Conservation (phyloP, 108 stramenopile genomes). For the Ochromonas danica region DNA sequence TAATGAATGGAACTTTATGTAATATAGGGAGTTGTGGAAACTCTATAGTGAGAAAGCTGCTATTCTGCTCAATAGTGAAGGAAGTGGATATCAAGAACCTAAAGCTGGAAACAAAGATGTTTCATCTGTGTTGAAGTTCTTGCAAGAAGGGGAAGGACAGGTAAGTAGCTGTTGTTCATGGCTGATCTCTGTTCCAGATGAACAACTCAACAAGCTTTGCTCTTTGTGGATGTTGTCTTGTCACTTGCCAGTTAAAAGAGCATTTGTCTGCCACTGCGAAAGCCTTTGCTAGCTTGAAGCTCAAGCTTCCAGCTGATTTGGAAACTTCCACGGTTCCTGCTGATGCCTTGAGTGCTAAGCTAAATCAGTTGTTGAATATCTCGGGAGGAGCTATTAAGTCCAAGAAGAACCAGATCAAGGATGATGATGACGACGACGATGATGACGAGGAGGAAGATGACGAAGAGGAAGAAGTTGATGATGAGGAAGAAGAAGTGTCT, state of each 20-base stretch:
- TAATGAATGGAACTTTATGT: no score
- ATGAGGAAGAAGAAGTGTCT: not conserved
- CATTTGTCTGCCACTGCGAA: not conserved
- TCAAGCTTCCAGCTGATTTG: not conserved
- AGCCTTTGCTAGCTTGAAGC: not conserved
- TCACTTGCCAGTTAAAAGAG: no score
- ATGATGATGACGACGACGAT: not conserved
- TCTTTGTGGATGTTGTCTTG: no score
- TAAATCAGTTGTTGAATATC: slow-evolving; percentile 6
- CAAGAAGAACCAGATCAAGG: not conserved
- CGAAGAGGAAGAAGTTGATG: not conserved
- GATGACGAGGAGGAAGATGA: not conserved
- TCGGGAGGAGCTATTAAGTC: not conserved
- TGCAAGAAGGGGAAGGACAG: not conserved
- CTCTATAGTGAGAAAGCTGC: not conserved
- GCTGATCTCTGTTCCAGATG: no score
- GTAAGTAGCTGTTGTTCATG: no score
- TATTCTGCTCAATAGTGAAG: not conserved
- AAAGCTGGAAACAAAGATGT: not conserved
- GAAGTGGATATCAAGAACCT: not conserved
- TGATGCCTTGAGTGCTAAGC: not conserved
- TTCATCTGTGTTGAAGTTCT: not conserved
- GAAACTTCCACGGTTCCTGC: not conserved
- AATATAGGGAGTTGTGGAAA: no score
- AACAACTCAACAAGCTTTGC: no score